Percentiles rank a stretch among this genome's conserved stretches.
phyloP scores from a whole-genome alignment of 768 basidiomycete genomes.

The Termitomyces sp. region DNA sequence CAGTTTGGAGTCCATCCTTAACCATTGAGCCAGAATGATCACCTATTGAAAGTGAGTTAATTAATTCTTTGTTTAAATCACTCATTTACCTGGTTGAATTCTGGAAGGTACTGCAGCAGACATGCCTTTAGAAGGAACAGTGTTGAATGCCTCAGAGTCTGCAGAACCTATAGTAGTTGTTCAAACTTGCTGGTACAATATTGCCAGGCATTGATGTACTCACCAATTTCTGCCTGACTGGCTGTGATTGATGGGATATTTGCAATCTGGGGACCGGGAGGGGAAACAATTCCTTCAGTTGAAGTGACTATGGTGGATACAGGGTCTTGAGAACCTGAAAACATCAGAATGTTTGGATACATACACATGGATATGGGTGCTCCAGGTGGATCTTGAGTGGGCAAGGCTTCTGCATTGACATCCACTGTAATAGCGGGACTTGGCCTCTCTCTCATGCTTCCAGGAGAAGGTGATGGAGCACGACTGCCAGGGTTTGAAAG shows the following conservation, averaged over 20 bases:
- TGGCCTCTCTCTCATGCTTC: not conserved
- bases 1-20: too few relatives aligned
- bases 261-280: not conserved
- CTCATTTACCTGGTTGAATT: too few relatives aligned
- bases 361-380: not conserved
- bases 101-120: too few relatives aligned
- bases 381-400: not conserved
- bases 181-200: too few relatives aligned
- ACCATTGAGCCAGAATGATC: too few relatives aligned
- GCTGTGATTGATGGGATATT: not conserved
- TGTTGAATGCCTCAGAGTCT: too few relatives aligned
- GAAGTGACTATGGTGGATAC: too few relatives aligned
- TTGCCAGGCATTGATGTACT: not conserved
- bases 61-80: too few relatives aligned
- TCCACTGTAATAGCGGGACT: not conserved
- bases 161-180: too few relatives aligned
- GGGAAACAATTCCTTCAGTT: not conserved
- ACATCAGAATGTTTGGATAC: not conserved
- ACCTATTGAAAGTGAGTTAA: too few relatives aligned
- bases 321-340: not conserved
- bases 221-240: not conserved
- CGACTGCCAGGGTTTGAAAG: not conserved
- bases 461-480: not conserved
- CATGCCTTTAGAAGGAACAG: too few relatives aligned
- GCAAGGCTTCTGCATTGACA: not conserved